These are phyloP conservation scores for Blastocystis sp. DNA, from an alignment of 352 stramenopile species.

Conservation along the genomic window DNA sequence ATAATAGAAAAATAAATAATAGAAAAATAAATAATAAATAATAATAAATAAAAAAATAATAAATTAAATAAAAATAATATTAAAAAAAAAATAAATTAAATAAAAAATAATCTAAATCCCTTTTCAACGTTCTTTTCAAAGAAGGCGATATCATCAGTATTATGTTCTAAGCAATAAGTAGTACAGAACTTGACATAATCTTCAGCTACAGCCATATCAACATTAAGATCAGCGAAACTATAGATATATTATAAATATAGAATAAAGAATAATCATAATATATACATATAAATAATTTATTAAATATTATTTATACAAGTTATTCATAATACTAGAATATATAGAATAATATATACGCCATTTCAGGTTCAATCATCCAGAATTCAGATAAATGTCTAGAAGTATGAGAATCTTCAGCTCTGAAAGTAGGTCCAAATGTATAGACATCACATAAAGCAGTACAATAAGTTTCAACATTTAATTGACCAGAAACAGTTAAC, in stretches of 20 bases:
- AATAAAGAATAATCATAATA: slow-evolving; percentile 39
- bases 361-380: slow-evolving; percentile 88
- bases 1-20: no score
- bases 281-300: slow-evolving; percentile 1
- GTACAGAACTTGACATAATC: slow-evolving; percentile 67
- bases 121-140: slow-evolving; percentile 64
- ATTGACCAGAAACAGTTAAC: slow-evolving; percentile 61
- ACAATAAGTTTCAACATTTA: slow-evolving; percentile 84
- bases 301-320: no score
- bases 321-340: no score
- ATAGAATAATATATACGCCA: slow-evolving; percentile 61
- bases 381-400: slow-evolving; percentile 84
- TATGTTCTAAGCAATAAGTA: slow-evolving; percentile 56
- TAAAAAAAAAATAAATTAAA: no score
- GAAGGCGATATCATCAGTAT: slow-evolving; percentile 69
- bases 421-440: slow-evolving; percentile 94
- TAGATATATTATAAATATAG: slow-evolving; percentile 47
- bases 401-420: slow-evolving; percentile 92
- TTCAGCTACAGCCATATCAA: slow-evolving; percentile 77
- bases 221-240: slow-evolving; percentile 58
- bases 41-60: no score
- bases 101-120: no score
- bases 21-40: no score
- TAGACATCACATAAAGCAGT: slow-evolving; percentile 88
- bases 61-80: no score